phyloP scores from a whole-genome alignment of 352 stramenopile genomes.

The Pelagophyceae sp. region DNA sequence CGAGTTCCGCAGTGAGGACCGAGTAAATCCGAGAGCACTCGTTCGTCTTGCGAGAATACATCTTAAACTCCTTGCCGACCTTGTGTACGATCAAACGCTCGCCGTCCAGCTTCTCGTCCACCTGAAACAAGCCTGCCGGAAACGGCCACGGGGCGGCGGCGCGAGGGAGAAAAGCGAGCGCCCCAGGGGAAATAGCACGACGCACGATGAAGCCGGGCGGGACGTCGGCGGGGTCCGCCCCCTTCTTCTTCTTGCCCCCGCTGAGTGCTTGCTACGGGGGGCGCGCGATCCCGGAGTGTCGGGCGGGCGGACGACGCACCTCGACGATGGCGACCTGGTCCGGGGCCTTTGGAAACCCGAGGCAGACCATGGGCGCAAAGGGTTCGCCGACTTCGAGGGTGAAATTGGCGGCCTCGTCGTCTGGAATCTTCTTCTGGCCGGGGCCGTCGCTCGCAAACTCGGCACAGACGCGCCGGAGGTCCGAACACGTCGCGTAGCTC shows the following conservation, averaged over 20 bases:
- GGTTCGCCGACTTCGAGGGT: neutral
- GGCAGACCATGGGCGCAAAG: neutral
- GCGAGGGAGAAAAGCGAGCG: neutral
- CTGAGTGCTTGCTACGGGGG: too few species aligned
- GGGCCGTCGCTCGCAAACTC: neutral
- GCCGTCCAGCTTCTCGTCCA: constrained; percentile 16
- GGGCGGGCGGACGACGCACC: neutral
- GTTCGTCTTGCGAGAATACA: neutral
- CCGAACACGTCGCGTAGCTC: neutral
- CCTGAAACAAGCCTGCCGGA: neutral
- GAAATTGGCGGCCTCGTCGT: too few species aligned
- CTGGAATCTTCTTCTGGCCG: too few species aligned
- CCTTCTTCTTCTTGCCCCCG: neutral
- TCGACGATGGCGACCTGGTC: neutral
- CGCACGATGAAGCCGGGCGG: neutral
- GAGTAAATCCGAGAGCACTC: neutral
- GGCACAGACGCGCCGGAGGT: neutral
- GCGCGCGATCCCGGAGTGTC: too few species aligned
- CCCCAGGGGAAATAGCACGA: neutral
- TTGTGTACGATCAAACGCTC: constrained; percentile 8
- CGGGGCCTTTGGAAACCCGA: neutral
- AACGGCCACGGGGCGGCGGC: too few species aligned
- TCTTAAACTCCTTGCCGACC: neutral
- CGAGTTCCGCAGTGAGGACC: neutral
- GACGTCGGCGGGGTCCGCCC: too few species aligned